phyloP scores from a whole-genome alignment of 805 yeast genomes.

The Torulaspora franciscae region DNA sequence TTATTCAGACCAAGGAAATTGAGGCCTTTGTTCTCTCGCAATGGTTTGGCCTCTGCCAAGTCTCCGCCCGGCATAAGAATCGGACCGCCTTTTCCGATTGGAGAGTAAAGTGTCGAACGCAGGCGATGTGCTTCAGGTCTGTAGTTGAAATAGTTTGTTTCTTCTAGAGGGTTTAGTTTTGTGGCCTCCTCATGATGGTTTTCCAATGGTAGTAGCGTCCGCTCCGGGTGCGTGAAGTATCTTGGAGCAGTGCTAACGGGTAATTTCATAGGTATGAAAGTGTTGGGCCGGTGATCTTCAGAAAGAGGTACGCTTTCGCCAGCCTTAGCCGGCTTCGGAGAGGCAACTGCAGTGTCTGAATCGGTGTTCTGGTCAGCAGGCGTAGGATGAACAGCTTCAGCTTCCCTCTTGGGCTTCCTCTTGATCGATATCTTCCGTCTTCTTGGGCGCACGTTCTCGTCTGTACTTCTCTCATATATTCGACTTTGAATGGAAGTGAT shows the following conservation, averaged over 20 bases:
- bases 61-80: conserved; percentile 9
- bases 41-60: conserved; percentile 15
- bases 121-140: conserved; percentile 15
- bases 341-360: conserved; percentile 5
- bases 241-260: conserved; percentile 10
- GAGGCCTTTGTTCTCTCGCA: conserved; percentile 21
- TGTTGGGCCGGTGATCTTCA: neutral
- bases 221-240: conserved; percentile 10
- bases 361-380: neutral
- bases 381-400: neutral
- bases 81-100: conserved; percentile 15
- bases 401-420: conserved; percentile 6
- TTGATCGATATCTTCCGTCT: conserved; percentile 31
- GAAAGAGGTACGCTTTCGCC: neutral
- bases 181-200: conserved; percentile 1
- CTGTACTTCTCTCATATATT: conserved; percentile 31
- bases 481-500: conserved; percentile 33
- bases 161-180: conserved; percentile 11
- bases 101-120: conserved; percentile 22
- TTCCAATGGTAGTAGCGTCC: conserved; percentile 3
- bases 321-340: conserved; percentile 6
- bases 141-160: conserved; percentile 3
- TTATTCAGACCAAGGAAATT: conserved; percentile 24
- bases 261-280: conserved; percentile 7
- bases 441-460: conserved; percentile 26